phyloP scores from a whole-genome alignment of 176 grass and related monocot species.

The Phragmites australis region DNA sequence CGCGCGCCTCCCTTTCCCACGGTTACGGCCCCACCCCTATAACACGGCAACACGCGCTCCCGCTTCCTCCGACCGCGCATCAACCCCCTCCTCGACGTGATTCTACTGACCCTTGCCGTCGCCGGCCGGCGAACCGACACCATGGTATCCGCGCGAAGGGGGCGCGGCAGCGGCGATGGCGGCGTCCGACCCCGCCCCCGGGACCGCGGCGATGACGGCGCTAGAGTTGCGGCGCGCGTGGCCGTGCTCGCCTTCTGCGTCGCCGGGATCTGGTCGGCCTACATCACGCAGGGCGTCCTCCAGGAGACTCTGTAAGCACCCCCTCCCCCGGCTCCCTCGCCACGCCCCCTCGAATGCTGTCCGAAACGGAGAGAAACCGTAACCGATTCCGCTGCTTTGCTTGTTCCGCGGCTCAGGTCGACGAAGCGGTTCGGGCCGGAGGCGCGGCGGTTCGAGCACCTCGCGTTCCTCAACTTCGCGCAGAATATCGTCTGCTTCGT shows the following conservation, averaged over 20 bases:
- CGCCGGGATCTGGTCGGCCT: conserved; percentile 90
- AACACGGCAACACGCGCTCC: conserved; percentile 41
- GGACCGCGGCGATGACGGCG: conserved; percentile 1
- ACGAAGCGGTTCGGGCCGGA: conserved; percentile 94
- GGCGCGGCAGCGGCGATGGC: conserved; percentile 22
- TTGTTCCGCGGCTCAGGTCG: conserved; percentile 52
- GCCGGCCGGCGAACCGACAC: not conserved
- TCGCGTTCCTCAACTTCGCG: conserved; percentile 91
- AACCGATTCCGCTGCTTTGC: not conserved
- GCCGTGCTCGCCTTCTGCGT: conserved; percentile 87
- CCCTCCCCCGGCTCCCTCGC: not conserved
- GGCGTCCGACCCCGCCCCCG: not conserved
- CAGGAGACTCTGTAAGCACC: conserved; percentile 84
- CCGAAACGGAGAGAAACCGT: not conserved
- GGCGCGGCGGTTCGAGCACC: conserved; percentile 79
- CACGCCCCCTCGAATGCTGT: not conserved
- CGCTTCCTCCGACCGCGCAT: not conserved
- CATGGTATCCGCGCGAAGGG: conserved; percentile 51
- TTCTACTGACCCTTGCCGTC: not conserved
- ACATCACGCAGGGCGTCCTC: conserved; percentile 93
- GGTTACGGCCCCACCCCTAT: conserved; percentile 24
- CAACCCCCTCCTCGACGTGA: not conserved
- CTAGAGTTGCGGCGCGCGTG: conserved; percentile 49
- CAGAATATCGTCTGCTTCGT: conserved; percentile 88
- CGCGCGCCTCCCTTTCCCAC: conserved; percentile 21